Percentiles rank a stretch among this genome's conserved stretches.
These are phyloP conservation scores for Hypoxylon crocopeplum DNA, from an alignment of 495 filamentous ascomycete genomes.

Conservation along the genomic window DNA sequence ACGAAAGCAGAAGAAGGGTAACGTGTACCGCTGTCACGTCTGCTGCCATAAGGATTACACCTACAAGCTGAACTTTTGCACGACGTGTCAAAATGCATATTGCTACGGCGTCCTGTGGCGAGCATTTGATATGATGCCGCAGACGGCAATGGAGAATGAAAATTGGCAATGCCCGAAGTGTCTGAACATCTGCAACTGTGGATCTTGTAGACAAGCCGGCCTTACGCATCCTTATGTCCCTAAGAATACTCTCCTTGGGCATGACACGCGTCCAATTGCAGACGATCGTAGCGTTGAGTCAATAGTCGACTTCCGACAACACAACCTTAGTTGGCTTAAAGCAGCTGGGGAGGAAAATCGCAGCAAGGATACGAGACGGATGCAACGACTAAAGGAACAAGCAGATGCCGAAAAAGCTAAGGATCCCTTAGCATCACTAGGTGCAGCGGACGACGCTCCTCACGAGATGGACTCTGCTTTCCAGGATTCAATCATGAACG, in stretches of 20 bases:
- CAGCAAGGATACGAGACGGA: slow-evolving; percentile 56
- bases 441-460: slow-evolving; percentile 37
- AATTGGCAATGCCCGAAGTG: slow-evolving; percentile 91
- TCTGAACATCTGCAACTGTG: slow-evolving; percentile 81
- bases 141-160: slow-evolving; percentile 75
- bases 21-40: slow-evolving; percentile 75
- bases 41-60: slow-evolving; percentile 74
- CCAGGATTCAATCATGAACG: slow-evolving; percentile 44
- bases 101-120: slow-evolving; percentile 90
- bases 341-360: slow-evolving; percentile 57
- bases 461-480: slow-evolving; percentile 43
- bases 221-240: slow-evolving; percentile 73
- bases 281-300: slow-evolving; percentile 88
- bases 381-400: slow-evolving; percentile 58
- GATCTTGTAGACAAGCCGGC: slow-evolving; percentile 65
- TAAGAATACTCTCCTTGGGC: slow-evolving; percentile 81
- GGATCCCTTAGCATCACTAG: slow-evolving; percentile 40
- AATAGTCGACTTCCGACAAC: slow-evolving; percentile 81
- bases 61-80: slow-evolving; percentile 84
- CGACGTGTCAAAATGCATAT: slow-evolving; percentile 73
- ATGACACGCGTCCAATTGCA: slow-evolving; percentile 86
- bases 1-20: slow-evolving; percentile 52
- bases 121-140: slow-evolving; percentile 86
- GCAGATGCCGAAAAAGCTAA: slow-evolving; percentile 62
- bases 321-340: slow-evolving; percentile 80